phyloP scores from a whole-genome alignment of 805 yeast species.

The Yamadazyma takamatsuzukensis region DNA sequence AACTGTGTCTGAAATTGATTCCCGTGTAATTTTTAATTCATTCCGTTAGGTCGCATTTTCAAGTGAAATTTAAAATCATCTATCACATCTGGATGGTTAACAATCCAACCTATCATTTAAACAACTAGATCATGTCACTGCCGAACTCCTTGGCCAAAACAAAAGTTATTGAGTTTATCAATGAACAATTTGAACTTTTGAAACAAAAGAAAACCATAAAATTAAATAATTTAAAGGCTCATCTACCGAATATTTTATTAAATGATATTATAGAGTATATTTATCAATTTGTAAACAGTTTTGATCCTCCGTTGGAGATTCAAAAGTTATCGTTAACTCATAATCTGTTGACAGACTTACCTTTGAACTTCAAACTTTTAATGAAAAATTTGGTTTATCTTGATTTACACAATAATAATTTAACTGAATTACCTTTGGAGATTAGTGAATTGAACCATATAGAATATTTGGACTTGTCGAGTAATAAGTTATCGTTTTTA shows the following conservation, averaged over 20 bases:
- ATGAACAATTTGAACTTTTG: constrained; percentile 22
- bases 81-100: too few relatives aligned
- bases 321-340: constrained; percentile 53
- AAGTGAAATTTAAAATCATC: too few relatives aligned
- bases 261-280: constrained; percentile 20
- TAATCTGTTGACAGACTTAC: constrained; percentile 47
- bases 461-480: constrained; percentile 65
- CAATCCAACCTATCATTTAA: too few relatives aligned
- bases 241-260: constrained; percentile 9
- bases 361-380: constrained; percentile 43
- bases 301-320: constrained; percentile 27
- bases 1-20: too few relatives aligned
- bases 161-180: constrained; percentile 14
- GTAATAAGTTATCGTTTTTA: constrained; percentile 47
- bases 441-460: constrained; percentile 37
- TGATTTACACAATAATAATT: constrained; percentile 61
- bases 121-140: constrained; percentile 2
- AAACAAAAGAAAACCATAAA: constrained; percentile 18
- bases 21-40: too few relatives aligned
- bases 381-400: constrained; percentile 48
- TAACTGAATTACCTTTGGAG: constrained; percentile 49
- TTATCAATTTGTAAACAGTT: constrained; percentile 19
- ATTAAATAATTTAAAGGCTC: constrained; percentile 13
- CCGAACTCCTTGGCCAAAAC: constrained; percentile 1
- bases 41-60: too few relatives aligned